Evolutionary conservation across 768 basidiomycete species (phyloP).

Genomic region (Infundibulicybe gibba): DNA sequence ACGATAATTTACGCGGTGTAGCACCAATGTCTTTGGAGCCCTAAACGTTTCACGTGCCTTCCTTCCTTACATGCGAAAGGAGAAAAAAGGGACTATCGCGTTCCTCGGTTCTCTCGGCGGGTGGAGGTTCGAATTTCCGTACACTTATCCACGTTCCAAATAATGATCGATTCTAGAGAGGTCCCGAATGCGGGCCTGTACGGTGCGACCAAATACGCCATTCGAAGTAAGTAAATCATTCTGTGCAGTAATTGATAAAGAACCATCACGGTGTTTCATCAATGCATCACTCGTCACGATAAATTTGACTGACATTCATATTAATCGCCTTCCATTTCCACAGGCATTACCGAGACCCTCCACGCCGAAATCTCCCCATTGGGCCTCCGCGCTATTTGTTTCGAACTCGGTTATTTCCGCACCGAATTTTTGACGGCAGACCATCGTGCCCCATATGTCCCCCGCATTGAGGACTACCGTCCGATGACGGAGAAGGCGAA

Average conservation of each 20-base stretch:
- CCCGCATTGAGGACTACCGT: conserved; percentile 30
- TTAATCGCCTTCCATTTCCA: neutral
- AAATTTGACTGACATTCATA: no score
- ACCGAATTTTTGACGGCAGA: conserved; percentile 25
- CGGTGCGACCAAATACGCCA: conserved; percentile 33
- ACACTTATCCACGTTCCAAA: conserved; percentile 7
- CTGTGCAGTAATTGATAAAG: neutral
- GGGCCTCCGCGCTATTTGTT: conserved; percentile 28
- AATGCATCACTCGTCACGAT: no score
- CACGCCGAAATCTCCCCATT: conserved; percentile 33
- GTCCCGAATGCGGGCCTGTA: conserved; percentile 33
- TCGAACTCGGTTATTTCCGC: conserved; percentile 38
- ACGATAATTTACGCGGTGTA: conserved; percentile 1
- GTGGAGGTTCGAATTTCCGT: conserved; percentile 29
- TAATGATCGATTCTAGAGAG: conserved; percentile 13
- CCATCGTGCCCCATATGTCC: conserved; percentile 21
- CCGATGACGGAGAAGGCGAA: conserved; percentile 18
- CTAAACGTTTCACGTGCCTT: conserved; percentile 42
- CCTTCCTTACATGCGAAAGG: conserved; percentile 43
- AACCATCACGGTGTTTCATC: no score
- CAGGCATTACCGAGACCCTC: conserved; percentile 27
- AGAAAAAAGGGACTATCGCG: conserved; percentile 36
- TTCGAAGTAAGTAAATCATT: conserved; percentile 19
- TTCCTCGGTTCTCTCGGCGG: conserved; percentile 39
- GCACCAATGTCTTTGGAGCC: conserved; percentile 38